Evolutionary conservation across 2,329 filamentous ascomycete species (phyloP).

Genomic region (Zasmidium angulare): DNA sequence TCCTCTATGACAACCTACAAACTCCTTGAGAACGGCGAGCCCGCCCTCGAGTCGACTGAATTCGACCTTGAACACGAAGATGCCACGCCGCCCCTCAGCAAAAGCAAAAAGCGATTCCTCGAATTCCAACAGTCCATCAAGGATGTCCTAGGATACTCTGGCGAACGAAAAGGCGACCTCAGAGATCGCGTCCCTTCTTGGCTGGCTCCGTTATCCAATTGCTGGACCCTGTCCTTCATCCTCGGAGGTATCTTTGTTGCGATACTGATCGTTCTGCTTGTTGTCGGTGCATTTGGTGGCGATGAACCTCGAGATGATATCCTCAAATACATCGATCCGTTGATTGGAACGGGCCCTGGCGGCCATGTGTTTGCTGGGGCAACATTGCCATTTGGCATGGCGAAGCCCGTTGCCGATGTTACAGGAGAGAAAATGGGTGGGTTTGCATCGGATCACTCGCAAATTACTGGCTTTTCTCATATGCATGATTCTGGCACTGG

Average conservation of each 20-base stretch:
- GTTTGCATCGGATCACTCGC: slow-evolving; percentile 49
- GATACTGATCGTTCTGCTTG: slow-evolving; percentile 8
- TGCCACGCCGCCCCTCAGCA: background rate
- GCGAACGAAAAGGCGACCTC: background rate
- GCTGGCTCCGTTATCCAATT: slow-evolving; percentile 10
- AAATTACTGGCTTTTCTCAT: slow-evolving; percentile 43
- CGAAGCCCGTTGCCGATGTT: slow-evolving; percentile 40
- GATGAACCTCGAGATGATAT: slow-evolving; percentile 31
- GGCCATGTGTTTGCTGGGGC: slow-evolving; percentile 46
- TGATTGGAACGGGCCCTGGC: slow-evolving; percentile 24
- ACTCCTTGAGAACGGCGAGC: slow-evolving; percentile 19
- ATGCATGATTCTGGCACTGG: slow-evolving; percentile 54
- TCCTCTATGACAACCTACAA: slow-evolving; percentile 12
- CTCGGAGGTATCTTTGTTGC: slow-evolving; percentile 11
- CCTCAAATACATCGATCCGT: slow-evolving; percentile 21
- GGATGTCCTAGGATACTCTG: slow-evolving; percentile 5
- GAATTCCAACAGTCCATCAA: slow-evolving; percentile 13
- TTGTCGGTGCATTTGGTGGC: slow-evolving; percentile 26
- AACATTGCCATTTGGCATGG: slow-evolving; percentile 45
- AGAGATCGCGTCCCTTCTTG: background rate
- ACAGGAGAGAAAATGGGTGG: slow-evolving; percentile 41
- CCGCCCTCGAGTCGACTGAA: slow-evolving; percentile 4
- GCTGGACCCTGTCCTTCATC: slow-evolving; percentile 14
- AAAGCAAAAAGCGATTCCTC: slow-evolving; percentile 7
- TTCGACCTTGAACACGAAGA: slow-evolving; percentile 1